Evolutionary conservation across 2,329 filamentous ascomycete genomes (phyloP).

Genomic region (Curvularia sp.): DNA sequence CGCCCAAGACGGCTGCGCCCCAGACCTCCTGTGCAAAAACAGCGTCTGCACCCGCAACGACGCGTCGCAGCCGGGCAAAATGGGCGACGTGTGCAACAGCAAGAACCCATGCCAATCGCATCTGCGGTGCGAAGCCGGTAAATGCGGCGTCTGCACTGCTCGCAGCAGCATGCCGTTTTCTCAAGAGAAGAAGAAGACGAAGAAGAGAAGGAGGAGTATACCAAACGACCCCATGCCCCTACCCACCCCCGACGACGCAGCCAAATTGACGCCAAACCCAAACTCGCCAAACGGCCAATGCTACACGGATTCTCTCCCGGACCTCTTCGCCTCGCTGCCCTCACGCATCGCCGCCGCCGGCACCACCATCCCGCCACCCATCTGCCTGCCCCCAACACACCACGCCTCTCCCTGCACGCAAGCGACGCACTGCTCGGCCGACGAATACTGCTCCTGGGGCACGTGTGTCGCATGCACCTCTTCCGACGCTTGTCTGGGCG

Average conservation of each 20-base stretch:
- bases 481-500: conserved; percentile 35
- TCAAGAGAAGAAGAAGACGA: not conserved
- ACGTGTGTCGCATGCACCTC: conserved; percentile 32
- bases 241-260: not conserved
- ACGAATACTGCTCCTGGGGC: conserved; percentile 42
- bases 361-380: conserved; percentile 7
- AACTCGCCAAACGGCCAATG: conserved; percentile 30
- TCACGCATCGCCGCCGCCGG: not conserved
- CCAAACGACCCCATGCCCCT: not conserved
- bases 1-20: conserved; percentile 36
- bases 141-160: conserved; percentile 22
- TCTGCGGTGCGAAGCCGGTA: conserved; percentile 30
- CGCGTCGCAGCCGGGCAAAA: conserved; percentile 35
- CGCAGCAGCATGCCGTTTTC: not conserved
- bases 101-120: conserved; percentile 41
- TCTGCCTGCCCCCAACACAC: conserved; percentile 18
- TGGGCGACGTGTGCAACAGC: conserved; percentile 37
- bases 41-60: conserved; percentile 35
- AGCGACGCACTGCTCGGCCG: conserved; percentile 34
- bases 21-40: conserved; percentile 44
- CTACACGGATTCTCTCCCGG: conserved; percentile 23
- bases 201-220: not conserved
- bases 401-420: conserved; percentile 36
- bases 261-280: not conserved
- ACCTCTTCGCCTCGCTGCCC: conserved; percentile 17